Conservation (phyloP, 805 yeast species). For the Hanseniaspora vineae region DNA sequence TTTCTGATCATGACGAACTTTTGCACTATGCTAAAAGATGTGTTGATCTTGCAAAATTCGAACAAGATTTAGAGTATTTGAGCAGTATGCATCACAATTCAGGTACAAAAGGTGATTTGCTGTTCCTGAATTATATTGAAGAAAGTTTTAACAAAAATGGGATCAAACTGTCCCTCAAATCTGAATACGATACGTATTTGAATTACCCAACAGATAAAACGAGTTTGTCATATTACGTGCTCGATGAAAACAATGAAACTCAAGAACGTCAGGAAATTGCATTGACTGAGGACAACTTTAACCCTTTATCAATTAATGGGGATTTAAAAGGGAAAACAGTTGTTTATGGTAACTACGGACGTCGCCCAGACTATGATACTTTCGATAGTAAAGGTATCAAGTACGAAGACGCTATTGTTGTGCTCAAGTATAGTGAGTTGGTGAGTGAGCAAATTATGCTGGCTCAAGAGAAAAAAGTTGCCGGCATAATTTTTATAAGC, state of each 20-base stretch:
- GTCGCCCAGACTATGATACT: constrained; percentile 35
- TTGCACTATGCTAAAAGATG: constrained; percentile 35
- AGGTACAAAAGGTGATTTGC: constrained; percentile 76
- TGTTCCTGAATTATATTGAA: constrained; percentile 54
- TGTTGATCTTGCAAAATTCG: constrained; percentile 44
- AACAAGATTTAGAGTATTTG: constrained; percentile 55
- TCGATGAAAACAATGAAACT: constrained; percentile 9
- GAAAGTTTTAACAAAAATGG: constrained; percentile 48
- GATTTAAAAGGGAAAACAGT: constrained; percentile 35
- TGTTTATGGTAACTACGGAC: constrained; percentile 59
- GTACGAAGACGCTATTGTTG: constrained; percentile 36
- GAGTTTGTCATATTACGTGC: constrained; percentile 9
- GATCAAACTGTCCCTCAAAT: constrained; percentile 27
- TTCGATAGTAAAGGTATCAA: constrained; percentile 28
- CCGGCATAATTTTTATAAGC: constrained; percentile 57
- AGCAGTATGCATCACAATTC: constrained; percentile 77
- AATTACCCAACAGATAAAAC: constrained; percentile 46
- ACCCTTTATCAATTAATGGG: constrained; percentile 55
- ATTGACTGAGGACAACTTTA: constrained; percentile 35
- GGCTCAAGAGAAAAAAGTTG: constrained; percentile 46
- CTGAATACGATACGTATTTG: constrained; percentile 40
- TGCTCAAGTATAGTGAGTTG: constrained; percentile 45
- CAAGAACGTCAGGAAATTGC: constrained; percentile 15
- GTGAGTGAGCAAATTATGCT: constrained; percentile 38
- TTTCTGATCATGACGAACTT: constrained; percentile 46